Percentiles rank a stretch among this genome's conserved stretches.
phyloP scores from a whole-genome alignment of 768 basidiomycete genomes.

The Lyophyllum atratum region DNA sequence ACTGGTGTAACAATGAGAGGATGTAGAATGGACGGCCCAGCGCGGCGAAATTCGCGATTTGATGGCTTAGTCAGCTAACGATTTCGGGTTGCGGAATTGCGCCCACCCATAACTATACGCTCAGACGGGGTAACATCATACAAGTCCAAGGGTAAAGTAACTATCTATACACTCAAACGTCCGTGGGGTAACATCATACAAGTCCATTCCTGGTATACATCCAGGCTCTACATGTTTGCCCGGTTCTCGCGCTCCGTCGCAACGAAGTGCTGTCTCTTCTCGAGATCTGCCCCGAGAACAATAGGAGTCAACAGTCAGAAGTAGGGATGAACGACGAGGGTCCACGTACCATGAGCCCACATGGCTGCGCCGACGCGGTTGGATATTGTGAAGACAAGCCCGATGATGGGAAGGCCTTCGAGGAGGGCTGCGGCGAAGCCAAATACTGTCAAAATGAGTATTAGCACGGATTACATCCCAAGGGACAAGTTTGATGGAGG shows the following conservation, averaged over 20 bases:
- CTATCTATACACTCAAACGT: neutral
- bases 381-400: constrained; percentile 80
- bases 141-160: neutral
- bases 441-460: constrained; percentile 55
- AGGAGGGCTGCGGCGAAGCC: constrained; percentile 84
- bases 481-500: neutral
- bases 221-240: neutral
- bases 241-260: constrained; percentile 19
- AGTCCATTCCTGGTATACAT: neutral
- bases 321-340: neutral
- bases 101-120: neutral
- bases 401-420: constrained; percentile 80
- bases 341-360: constrained; percentile 85
- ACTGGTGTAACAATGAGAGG: neutral
- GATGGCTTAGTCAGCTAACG: too few relatives aligned
- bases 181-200: neutral
- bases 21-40: too few relatives aligned
- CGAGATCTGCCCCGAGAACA: constrained; percentile 48
- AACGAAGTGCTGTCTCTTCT: constrained; percentile 57
- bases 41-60: too few relatives aligned
- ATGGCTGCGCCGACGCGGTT: constrained; percentile 92
- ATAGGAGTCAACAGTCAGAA: neutral
- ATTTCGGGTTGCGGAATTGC: constrained; percentile 3
- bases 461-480: neutral
- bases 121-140: too few relatives aligned